phyloP scores from a whole-genome alignment of 148 eudicot genomes.

The Mesembryanthemum crystallinum region DNA sequence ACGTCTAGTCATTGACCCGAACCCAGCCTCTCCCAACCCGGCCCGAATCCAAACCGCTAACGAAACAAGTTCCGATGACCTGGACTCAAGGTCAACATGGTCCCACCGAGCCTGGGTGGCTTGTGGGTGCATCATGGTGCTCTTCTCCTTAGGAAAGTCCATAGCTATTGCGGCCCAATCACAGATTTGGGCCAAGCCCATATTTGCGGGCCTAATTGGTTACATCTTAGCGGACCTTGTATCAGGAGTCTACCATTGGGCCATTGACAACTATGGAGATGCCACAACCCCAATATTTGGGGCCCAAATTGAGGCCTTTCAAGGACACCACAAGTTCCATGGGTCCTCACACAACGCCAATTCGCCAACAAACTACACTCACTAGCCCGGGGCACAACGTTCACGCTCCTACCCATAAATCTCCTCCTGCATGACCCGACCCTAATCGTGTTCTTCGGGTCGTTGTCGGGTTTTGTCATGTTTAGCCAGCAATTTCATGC shows the following conservation, averaged over 20 bases:
- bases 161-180: conserved; percentile 27
- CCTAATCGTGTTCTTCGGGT: conserved; percentile 46
- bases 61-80: conserved; percentile 42
- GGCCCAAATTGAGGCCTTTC: conserved; percentile 68
- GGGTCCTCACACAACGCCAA: conserved; percentile 65
- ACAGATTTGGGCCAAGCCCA: conserved; percentile 53
- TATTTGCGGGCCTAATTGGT: conserved; percentile 50
- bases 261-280: conserved; percentile 72
- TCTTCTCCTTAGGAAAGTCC: conserved; percentile 54
- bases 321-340: conserved; percentile 87
- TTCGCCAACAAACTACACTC: conserved; percentile 75
- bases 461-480: conserved; percentile 72
- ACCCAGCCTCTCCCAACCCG: neutral
- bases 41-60: neutral
- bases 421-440: conserved; percentile 40
- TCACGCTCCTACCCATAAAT: conserved; percentile 55
- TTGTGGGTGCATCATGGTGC: conserved; percentile 63
- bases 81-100: conserved; percentile 58
- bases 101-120: conserved; percentile 71
- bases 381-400: conserved; percentile 44
- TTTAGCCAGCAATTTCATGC: conserved; percentile 91
- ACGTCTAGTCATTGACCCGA: conserved; percentile 17
- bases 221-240: conserved; percentile 80
- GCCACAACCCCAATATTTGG: conserved; percentile 70
- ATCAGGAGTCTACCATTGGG: conserved; percentile 91